phyloP scores from a whole-genome alignment of 305 asterid genomes.

The Caryopteris hybrid region DNA sequence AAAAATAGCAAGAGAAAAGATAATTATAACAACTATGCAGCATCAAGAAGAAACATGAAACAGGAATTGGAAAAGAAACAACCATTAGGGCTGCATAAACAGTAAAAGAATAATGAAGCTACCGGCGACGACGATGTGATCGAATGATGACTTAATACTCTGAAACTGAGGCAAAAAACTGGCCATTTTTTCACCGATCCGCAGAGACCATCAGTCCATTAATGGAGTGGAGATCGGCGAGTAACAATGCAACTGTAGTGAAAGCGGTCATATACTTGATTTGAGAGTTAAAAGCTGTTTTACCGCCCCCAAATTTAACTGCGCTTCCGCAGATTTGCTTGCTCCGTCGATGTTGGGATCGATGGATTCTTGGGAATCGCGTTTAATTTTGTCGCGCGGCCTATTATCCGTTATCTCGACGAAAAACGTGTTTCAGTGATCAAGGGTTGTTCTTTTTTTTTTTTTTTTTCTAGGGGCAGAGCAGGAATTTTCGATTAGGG shows the following conservation, averaged over 20 bases:
- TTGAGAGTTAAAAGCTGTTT: neutral
- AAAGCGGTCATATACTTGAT: neutral
- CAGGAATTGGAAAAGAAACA: no score
- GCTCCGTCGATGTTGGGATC: slow-evolving; percentile 24
- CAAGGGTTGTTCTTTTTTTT: no score
- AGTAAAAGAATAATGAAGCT: neutral
- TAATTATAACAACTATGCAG: neutral
- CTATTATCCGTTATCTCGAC: neutral
- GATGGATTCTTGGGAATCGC: slow-evolving; percentile 17
- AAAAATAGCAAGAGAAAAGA: neutral
- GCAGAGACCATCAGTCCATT: slow-evolving; percentile 32
- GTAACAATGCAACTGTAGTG: slow-evolving; percentile 18
- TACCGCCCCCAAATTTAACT: slow-evolving; percentile 18
- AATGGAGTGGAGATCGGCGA: slow-evolving; percentile 36
- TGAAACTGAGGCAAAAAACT: slow-evolving; percentile 93
- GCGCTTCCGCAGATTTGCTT: slow-evolving; percentile 22
- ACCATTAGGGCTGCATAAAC: slow-evolving; percentile 7
- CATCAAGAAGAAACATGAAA: neutral
- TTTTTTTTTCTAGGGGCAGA: no score
- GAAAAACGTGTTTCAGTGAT: neutral
- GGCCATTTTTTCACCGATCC: slow-evolving; percentile 65
- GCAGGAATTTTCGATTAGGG: no score
- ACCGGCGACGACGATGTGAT: slow-evolving; percentile 82
- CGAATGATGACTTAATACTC: slow-evolving; percentile 67
- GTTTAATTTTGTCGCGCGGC: neutral